Percentiles rank a stretch among this genome's conserved stretches.
Evolutionary conservation across 2,329 filamentous ascomycete genomes (phyloP).

Genomic region (Cryphonectria parasitica): DNA sequence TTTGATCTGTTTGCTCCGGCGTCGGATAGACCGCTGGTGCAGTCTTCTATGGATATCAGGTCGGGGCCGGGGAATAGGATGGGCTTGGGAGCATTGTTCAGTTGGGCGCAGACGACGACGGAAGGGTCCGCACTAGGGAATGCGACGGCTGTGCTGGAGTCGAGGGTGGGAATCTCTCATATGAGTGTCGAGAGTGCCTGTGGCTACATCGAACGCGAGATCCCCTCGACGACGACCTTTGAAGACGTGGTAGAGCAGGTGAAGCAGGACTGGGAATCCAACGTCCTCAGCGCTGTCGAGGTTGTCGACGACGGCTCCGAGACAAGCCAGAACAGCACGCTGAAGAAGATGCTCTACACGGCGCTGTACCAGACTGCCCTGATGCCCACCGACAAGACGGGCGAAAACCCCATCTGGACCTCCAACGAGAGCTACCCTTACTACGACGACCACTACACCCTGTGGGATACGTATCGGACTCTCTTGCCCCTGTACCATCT

Average conservation of each 20-base stretch:
- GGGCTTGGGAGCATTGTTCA: constrained; percentile 20
- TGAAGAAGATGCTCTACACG: constrained; percentile 49
- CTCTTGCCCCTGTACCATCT: constrained; percentile 44
- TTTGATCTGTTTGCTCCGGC: constrained; percentile 12
- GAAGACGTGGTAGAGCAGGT: constrained; percentile 21
- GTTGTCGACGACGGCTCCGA: constrained; percentile 12
- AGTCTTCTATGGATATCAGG: constrained; percentile 14
- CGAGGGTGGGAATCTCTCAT: constrained; percentile 16
- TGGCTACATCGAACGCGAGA: constrained; percentile 14
- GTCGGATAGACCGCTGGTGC: neutral
- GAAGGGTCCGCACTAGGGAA: neutral
- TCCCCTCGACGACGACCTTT: constrained; percentile 10
- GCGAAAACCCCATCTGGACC: constrained; percentile 56
- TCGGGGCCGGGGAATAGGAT: constrained; percentile 20
- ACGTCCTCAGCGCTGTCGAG: constrained; percentile 19
- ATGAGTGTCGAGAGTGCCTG: constrained; percentile 18
- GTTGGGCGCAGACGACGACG: constrained; percentile 8
- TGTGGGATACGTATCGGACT: constrained; percentile 38
- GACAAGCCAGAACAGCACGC: constrained; percentile 15
- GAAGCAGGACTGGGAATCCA: constrained; percentile 19
- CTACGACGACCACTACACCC: constrained; percentile 41
- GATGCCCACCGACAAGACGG: constrained; percentile 57
- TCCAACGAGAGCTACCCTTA: constrained; percentile 42
- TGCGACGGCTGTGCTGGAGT: constrained; percentile 15
- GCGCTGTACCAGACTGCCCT: constrained; percentile 59